These are phyloP conservation scores for Tetrahymena malaccensis DNA, from an alignment of 73 alveolate species.

Conservation along the genomic window DNA sequence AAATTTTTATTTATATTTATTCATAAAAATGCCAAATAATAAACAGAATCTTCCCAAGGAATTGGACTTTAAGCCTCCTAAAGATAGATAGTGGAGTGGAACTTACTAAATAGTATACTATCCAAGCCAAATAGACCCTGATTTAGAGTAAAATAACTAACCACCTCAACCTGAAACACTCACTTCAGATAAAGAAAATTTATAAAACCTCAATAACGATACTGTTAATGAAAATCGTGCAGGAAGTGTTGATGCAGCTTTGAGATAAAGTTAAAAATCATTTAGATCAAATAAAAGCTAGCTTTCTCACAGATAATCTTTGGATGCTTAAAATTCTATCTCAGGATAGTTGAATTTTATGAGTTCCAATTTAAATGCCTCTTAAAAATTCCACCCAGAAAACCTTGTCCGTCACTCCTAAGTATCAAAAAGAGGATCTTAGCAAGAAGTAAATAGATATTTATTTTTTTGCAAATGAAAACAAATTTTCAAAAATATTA, in stretches of 20 bases:
- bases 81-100: background rate
- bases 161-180: background rate
- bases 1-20: background rate
- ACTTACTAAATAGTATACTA: background rate
- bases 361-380: conserved; percentile 4
- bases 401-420: background rate
- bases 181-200: background rate
- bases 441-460: background rate
- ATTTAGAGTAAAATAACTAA: background rate
- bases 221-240: background rate
- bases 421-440: background rate
- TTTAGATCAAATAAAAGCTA: background rate
- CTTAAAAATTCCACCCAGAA: conserved; percentile 5
- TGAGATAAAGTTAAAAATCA: background rate
- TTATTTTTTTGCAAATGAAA: background rate
- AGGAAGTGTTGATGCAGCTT: background rate
- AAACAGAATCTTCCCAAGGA: background rate
- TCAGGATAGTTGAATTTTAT: background rate
- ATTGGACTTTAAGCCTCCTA: background rate
- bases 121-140: background rate
- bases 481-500: background rate
- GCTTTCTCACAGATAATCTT: background rate
- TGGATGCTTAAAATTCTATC: background rate
- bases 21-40: background rate
- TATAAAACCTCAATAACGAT: background rate